Evolutionary conservation across 495 filamentous ascomycete genomes (phyloP).

Genomic region (Aspergillus biplanus): DNA sequence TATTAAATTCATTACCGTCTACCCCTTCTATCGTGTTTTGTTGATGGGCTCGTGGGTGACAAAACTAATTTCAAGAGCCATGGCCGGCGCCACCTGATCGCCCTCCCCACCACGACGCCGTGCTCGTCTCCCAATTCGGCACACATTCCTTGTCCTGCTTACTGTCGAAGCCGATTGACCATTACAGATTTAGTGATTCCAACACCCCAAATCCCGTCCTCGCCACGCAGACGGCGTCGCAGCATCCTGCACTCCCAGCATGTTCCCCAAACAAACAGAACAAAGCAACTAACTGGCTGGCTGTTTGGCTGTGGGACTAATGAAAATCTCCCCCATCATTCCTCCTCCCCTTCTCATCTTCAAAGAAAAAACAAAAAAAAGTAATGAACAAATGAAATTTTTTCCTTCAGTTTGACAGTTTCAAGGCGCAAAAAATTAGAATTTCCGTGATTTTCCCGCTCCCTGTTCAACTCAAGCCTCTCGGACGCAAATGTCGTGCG

Average conservation of each 20-base stretch:
- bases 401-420: not conserved
- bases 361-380: not conserved
- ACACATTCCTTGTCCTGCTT: conserved; percentile 1
- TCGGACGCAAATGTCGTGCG: too few relatives aligned
- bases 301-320: not conserved
- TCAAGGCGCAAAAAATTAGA: not conserved
- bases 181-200: not conserved
- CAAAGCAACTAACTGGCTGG: not conserved
- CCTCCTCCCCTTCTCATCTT: not conserved
- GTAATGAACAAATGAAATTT: not conserved
- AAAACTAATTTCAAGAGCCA: too few relatives aligned
- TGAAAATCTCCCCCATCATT: not conserved
- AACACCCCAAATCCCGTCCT: not conserved
- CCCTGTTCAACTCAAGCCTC: conserved; percentile 1
- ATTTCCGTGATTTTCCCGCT: conserved; percentile 22
- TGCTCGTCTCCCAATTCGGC: not conserved
- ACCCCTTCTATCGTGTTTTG: too few relatives aligned
- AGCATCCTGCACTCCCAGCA: too few relatives aligned
- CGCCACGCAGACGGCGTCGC: not conserved
- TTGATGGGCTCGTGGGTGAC: too few relatives aligned
- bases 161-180: not conserved
- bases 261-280: not conserved
- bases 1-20: too few relatives aligned
- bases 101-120: not conserved
- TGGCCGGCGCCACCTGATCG: not conserved